phyloP scores from a whole-genome alignment of 257 asterid species.

The Cruciata laevipes region DNA sequence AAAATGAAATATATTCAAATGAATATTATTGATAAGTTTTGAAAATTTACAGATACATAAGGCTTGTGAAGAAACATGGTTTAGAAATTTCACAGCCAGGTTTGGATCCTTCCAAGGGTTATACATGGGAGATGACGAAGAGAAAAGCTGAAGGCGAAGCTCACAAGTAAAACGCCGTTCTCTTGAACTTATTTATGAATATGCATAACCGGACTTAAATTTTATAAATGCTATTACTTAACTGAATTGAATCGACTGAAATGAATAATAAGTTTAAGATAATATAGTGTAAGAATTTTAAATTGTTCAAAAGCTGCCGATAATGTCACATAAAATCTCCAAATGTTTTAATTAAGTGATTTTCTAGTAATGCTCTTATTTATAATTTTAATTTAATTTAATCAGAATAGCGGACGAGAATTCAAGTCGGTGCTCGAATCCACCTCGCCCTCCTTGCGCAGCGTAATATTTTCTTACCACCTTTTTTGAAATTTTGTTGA shows the following conservation, averaged over 20 bases:
- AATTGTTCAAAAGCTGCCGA: too few species aligned
- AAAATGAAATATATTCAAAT: too few species aligned
- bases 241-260: too few species aligned
- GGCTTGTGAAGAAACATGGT: constrained; percentile 64
- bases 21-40: too few species aligned
- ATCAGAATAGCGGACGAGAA: constrained; percentile 53
- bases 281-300: too few species aligned
- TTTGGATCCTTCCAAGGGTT: constrained; percentile 31
- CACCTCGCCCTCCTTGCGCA: constrained; percentile 88
- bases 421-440: constrained; percentile 68
- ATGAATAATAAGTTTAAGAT: too few species aligned
- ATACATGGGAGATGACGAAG: constrained; percentile 76
- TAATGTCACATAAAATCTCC: too few species aligned
- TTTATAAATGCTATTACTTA: too few species aligned
- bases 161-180: constrained; percentile 57
- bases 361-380: background rate
- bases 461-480: constrained; percentile 35
- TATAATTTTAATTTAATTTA: constrained; percentile 11
- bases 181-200: too few species aligned
- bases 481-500: too few species aligned
- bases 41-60: constrained; percentile 79
- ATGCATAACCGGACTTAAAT: too few species aligned
- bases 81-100: constrained; percentile 89
- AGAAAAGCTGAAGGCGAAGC: constrained; percentile 46
- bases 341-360: too few species aligned